Evolutionary conservation across 78 protist genomes (phyloP).

Genomic region (Dictyostelium discoideum): DNA sequence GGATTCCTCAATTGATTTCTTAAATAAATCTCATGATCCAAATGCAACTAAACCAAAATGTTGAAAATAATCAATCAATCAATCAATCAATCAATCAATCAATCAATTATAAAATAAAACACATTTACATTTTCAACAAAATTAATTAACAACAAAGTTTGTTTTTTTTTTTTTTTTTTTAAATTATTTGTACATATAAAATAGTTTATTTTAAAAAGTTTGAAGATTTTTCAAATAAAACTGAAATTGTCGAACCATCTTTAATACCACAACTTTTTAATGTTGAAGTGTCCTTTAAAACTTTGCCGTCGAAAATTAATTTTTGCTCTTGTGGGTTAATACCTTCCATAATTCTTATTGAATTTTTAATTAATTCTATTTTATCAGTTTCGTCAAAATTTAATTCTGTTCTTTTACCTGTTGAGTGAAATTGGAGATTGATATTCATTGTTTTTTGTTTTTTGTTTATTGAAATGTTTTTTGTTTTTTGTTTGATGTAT

Average conservation of each 20-base stretch:
- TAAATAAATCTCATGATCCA: neutral
- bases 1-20: slow-evolving; percentile 17
- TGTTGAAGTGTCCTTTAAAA: neutral
- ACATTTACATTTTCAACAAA: too few species aligned
- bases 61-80: neutral
- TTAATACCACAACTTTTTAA: neutral
- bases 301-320: neutral
- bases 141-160: too few species aligned
- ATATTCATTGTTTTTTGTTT: neutral
- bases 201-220: neutral
- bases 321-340: neutral
- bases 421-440: neutral
- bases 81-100: neutral
- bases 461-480: too few species aligned
- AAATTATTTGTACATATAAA: too few species aligned
- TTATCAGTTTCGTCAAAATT: neutral
- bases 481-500: too few species aligned
- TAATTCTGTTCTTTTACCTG: neutral
- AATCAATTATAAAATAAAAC: neutral
- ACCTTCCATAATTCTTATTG: neutral
- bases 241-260: neutral
- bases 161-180: too few species aligned
- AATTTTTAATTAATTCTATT: neutral
- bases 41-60: neutral
- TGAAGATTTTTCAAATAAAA: neutral